These are phyloP conservation scores for Aspergillus sergii DNA, from an alignment of 2,329 filamentous ascomycete genomes.

Conservation along the genomic window DNA sequence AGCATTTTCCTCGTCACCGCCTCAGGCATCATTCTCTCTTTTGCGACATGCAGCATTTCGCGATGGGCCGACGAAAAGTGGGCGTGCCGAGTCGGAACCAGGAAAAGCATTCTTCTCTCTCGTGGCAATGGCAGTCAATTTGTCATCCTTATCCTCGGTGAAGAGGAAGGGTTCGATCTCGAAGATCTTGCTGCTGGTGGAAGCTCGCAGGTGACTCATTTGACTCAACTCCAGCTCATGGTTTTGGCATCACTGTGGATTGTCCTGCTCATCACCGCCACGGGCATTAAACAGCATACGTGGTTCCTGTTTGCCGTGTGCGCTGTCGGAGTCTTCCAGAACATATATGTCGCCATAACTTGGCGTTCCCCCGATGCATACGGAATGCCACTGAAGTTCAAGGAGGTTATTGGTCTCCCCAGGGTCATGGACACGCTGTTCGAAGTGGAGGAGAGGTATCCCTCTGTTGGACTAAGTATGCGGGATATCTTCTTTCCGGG, in stretches of 20 bases:
- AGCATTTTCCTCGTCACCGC: conserved; percentile 44
- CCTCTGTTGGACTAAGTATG: conserved; percentile 34
- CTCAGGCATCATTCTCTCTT: conserved; percentile 41
- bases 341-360: conserved; percentile 38
- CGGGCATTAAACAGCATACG: conserved; percentile 36
- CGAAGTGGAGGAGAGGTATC: conserved; percentile 33
- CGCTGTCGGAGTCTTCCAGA: conserved; percentile 42
- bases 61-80: conserved; percentile 52
- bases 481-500: conserved; percentile 36
- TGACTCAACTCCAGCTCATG: conserved; percentile 24
- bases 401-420: conserved; percentile 28
- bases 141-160: conserved; percentile 42
- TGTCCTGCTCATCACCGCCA: conserved; percentile 43
- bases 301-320: conserved; percentile 49
- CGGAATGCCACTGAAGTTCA: conserved; percentile 23
- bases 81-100: conserved; percentile 33
- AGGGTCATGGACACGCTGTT: conserved; percentile 38
- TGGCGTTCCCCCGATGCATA: conserved; percentile 13
- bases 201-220: not conserved
- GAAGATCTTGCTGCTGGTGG: conserved; percentile 44
- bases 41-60: conserved; percentile 37
- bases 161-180: conserved; percentile 41
- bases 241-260: conserved; percentile 42
- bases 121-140: conserved; percentile 46
- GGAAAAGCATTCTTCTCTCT: conserved; percentile 40